Conservation (phyloP, 2,329 filamentous ascomycete genomes). For the Zymoseptoria passerinii region DNA sequence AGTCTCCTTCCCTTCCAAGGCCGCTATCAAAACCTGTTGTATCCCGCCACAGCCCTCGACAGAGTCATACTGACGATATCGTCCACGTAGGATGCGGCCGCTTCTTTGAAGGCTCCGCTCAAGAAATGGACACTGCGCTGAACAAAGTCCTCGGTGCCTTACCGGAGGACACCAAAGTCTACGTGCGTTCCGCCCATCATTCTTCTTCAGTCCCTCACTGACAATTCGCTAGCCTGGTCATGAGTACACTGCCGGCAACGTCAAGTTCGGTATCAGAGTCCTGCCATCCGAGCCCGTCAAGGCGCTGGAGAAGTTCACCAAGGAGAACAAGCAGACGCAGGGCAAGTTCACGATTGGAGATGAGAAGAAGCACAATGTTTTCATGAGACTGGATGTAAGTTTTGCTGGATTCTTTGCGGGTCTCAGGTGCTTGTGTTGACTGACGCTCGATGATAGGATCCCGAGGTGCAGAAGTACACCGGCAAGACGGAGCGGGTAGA, state of each 20-base stretch:
- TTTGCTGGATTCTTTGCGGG: neutral
- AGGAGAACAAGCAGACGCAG: slow-evolving; percentile 77
- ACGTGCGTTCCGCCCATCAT: slow-evolving; percentile 46
- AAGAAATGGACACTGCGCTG: slow-evolving; percentile 87
- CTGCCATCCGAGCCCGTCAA: slow-evolving; percentile 66
- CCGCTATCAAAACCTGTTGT: neutral
- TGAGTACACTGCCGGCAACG: slow-evolving; percentile 96
- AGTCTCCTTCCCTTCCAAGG: slow-evolving; percentile 10
- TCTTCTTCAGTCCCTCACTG: neutral
- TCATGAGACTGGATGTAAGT: slow-evolving; percentile 77
- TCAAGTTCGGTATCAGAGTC: slow-evolving; percentile 75
- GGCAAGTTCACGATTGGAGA: slow-evolving; percentile 95
- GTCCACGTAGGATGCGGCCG: slow-evolving; percentile 67
- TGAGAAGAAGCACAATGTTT: slow-evolving; percentile 96
- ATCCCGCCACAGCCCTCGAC: too few relatives aligned
- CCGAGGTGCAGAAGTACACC: slow-evolving; percentile 72
- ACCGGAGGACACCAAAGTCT: slow-evolving; percentile 87
- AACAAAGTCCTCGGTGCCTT: slow-evolving; percentile 75
- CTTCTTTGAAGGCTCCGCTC: slow-evolving; percentile 87
- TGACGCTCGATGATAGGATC: slow-evolving; percentile 51
- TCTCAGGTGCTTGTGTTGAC: neutral
- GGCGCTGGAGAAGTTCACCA: slow-evolving; percentile 67
- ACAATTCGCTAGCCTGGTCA: slow-evolving; percentile 66
- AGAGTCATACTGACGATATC: neutral
- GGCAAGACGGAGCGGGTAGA: slow-evolving; percentile 71